Base-by-base conservation (phyloP, 495 filamentous ascomycete genomes). In the Aspergillus nidulans region DNA sequence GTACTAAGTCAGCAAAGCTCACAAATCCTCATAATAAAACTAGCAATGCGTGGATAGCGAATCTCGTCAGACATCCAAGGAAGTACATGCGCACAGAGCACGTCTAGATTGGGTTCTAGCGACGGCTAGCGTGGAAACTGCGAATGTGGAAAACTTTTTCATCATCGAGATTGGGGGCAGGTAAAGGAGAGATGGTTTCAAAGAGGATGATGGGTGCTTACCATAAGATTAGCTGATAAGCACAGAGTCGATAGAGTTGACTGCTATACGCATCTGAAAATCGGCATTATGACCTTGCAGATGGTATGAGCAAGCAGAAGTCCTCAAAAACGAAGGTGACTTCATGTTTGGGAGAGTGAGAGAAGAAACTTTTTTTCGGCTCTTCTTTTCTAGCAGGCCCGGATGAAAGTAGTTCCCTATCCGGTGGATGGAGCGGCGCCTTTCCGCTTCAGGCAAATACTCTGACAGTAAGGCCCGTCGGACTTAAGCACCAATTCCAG, bases 51-150 rank as follows among this genome's bases (percentile, higher is more conserved):
- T 30, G 36, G 30, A 16, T 8, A 13, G 12, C 49, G 47, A 50
- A 51, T 56, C 55, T 59, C 58, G 34, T 70, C 68, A 70, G 65
- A 70, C 68, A 70, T 70, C 68, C 68, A 70, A 70, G 68, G 66
- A 70, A 70, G 68, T 61, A 62, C 48, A 38, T 68, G 62, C 68
- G 68, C 68, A 61, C 68, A 70, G 50, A 59, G 65, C 65, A 59
- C 65, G 65, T 65, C 63, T 64, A 52, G 34, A 63, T 59, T 66
- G 59, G 66, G 63, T 69, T 67, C 61, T 43, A 58, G 61, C 63
- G 71, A 75, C 68, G 71, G 59, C 73, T 78, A 73, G 73, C 73
- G 75, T 78, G 72, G 69, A 78, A 78, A 77, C 75, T 78, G 75
- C 75, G 75, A 78, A 78, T 77, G 72, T 74, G 70, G 75, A 68